Evolutionary conservation across 306 rosid species (phyloP).

Genomic region (Quillaja saponaria): DNA sequence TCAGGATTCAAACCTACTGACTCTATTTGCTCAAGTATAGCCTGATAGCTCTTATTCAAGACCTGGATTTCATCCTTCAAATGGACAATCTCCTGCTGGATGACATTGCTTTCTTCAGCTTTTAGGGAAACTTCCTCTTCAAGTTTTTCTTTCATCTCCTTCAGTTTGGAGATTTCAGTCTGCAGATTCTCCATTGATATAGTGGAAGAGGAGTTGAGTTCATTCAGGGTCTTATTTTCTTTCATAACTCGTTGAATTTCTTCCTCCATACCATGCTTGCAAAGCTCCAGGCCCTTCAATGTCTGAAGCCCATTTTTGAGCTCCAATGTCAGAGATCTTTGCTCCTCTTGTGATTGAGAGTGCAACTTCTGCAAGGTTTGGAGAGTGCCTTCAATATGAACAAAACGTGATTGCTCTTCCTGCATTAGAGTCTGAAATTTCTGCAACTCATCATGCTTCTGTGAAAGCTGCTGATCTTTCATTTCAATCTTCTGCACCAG

Average conservation of each 20-base stretch:
- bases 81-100: conserved; percentile 58
- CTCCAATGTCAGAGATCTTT: conserved; percentile 78
- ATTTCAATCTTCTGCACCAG: conserved; percentile 67
- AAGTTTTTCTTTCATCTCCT: conserved; percentile 82
- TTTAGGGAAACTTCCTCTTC: conserved; percentile 61
- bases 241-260: conserved; percentile 63
- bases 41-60: conserved; percentile 62
- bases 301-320: conserved; percentile 76
- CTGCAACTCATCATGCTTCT: conserved; percentile 67
- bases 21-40: conserved; percentile 65
- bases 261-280: conserved; percentile 68
- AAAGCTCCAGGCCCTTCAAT: conserved; percentile 69
- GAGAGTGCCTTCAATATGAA: conserved; percentile 76
- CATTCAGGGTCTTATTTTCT: conserved; percentile 70
- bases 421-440: conserved; percentile 69
- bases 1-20: conserved; percentile 73
- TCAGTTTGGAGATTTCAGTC: conserved; percentile 68
- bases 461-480: conserved; percentile 76
- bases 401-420: conserved; percentile 70
- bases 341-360: conserved; percentile 81
- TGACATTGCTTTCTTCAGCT: conserved; percentile 64
- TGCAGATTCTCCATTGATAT: conserved; percentile 56
- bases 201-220: conserved; percentile 53
- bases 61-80: conserved; percentile 68
- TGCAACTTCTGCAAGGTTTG: conserved; percentile 68